Base-by-base conservation (phyloP, 2,329 filamentous ascomycete genomes). In the Arthroderma sp. region DNA sequence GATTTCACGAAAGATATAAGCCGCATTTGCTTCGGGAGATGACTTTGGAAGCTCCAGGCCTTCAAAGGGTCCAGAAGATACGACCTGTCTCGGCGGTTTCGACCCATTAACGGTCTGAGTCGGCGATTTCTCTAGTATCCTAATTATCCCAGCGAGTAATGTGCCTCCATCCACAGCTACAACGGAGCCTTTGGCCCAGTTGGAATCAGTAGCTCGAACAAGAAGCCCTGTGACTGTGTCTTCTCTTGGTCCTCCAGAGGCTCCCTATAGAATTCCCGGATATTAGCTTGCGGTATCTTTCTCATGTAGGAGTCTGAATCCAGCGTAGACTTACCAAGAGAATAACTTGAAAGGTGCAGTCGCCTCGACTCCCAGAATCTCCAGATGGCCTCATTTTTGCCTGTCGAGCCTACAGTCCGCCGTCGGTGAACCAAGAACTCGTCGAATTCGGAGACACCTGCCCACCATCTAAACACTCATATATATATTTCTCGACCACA, bases 131-230 rank as follows among this genome's bases (percentile, higher is more conserved):
- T 86, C 73, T 28, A 98, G 71, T 40, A 94, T 83, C 40, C 77
- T 74, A n/a, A 78, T 78, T 46, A 98, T 94, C 45, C 86, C 80
- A 29, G 85, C 80, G 36, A 98, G 75, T 61, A 95, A 84, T 30
- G 88, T 86, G 40, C 91, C 91, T 6, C 87, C 88, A 68, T 98
- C 91, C 43, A 98, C 82, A n/a, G 89, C 87, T 29, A 96, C 71
- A 36, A 95, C 64, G 0, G 87, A 95, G 38, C 83, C 82, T 55
- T 80, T 83, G 40, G 74, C 70, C 91, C 91, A 98, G 50, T 80
- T 76, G 43, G 82, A 77, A 29, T 80, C 76, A 6, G 82, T 73
- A 4, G 89, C 89, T 39, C 89, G 82, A 39, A 96, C 85, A 15
- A 98, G 76, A 47, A 96, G 79, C 2, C 87, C 86, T 0, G 89